Conservation (phyloP, 2,329 filamentous ascomycete species). For the Ophiostoma tasmaniense region DNA sequence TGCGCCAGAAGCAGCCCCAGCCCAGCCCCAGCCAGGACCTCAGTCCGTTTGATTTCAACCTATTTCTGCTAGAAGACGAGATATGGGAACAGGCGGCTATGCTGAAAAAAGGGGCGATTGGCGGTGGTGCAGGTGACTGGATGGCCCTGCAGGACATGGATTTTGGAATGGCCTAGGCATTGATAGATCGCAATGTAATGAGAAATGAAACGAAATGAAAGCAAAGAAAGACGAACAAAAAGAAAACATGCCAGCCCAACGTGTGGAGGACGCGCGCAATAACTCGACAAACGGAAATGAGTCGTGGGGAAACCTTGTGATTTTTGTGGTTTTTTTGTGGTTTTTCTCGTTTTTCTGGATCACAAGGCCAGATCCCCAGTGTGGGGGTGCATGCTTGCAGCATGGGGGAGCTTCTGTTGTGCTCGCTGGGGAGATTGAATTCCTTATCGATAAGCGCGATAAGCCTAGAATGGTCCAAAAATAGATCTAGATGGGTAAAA, state of each 20-base stretch:
- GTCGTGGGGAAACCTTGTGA: neutral
- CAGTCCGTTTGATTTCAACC: slow-evolving; percentile 17
- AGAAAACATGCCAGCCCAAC: neutral
- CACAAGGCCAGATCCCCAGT: neutral
- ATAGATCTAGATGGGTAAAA: neutral
- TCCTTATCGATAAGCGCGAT: neutral
- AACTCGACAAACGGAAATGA: neutral
- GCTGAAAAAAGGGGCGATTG: neutral
- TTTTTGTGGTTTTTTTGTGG: neutral
- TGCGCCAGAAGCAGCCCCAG: slow-evolving; percentile 12
- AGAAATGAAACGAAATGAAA: neutral
- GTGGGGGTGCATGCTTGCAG: neutral
- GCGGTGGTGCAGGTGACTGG: neutral
- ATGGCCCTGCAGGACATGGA: slow-evolving; percentile 4
- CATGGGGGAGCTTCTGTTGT: neutral
- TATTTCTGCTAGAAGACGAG: slow-evolving; percentile 17
- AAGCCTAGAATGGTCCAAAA: neutral
- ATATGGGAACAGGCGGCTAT: slow-evolving; percentile 10
- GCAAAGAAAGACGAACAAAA: neutral
- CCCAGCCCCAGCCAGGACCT: slow-evolving; percentile 7
- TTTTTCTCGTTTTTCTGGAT: neutral
- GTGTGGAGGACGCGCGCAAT: neutral
- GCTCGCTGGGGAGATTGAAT: neutral
- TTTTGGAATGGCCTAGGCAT: slow-evolving; percentile 1
- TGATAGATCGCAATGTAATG: neutral